A percentile compares a stretch with the other conserved stretches of the same genome.
Conservation (phyloP, 2,329 filamentous ascomycete genomes). For the Truncatella angustata region DNA sequence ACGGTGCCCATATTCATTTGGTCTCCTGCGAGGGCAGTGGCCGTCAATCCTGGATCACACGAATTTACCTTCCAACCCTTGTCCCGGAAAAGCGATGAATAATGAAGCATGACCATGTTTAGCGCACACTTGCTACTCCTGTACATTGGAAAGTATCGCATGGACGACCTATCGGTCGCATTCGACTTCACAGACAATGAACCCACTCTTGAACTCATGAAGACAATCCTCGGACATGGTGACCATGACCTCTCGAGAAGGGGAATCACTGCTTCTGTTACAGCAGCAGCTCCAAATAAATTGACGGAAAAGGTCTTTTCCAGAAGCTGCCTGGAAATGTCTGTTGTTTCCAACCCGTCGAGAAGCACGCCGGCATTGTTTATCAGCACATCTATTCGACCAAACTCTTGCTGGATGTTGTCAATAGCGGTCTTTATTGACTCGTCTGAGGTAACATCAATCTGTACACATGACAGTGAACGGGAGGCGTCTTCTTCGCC, state of each 20-base stretch:
- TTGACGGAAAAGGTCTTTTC: constrained; percentile 38
- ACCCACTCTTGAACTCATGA: constrained; percentile 35
- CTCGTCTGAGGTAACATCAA: constrained; percentile 18
- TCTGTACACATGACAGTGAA: constrained; percentile 7
- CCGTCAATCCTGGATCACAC: constrained; percentile 32
- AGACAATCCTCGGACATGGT: constrained; percentile 32
- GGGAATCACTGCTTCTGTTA: constrained; percentile 28
- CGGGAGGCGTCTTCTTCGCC: neutral
- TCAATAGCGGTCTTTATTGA: constrained; percentile 26
- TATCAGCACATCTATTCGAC: constrained; percentile 32
- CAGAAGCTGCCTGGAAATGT: constrained; percentile 31
- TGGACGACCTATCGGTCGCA: constrained; percentile 25
- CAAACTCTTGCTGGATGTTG: constrained; percentile 19
- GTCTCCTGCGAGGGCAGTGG: constrained; percentile 18
- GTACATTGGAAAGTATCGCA: constrained; percentile 33
- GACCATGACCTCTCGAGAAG: constrained; percentile 24
- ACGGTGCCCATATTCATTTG: constrained; percentile 22
- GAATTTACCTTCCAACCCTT: constrained; percentile 32
- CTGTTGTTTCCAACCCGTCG: constrained; percentile 16
- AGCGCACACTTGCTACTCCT: constrained; percentile 40
- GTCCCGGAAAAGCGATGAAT: constrained; percentile 27
- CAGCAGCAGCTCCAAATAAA: constrained; percentile 26
- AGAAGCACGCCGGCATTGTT: constrained; percentile 34
- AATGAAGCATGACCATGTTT: constrained; percentile 38
- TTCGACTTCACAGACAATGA: constrained; percentile 24